Percentiles rank a stretch among this genome's conserved stretches.
Evolutionary conservation across 129 eudicot genomes (phyloP).

Genomic region (Helianthus tuberosus): DNA sequence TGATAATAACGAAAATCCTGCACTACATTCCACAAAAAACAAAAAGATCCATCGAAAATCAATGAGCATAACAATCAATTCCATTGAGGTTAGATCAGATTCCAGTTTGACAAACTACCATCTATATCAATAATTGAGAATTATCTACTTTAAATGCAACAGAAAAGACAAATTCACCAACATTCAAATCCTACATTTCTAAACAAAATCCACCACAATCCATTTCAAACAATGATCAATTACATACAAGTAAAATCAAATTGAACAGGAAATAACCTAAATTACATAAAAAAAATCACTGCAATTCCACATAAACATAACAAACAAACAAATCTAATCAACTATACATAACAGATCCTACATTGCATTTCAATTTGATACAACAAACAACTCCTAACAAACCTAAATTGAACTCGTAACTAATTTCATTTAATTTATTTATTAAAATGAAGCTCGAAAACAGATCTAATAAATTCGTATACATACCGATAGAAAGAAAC

Average conservation of each 20-base stretch:
- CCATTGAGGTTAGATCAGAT: not conserved
- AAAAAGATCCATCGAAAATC: not conserved
- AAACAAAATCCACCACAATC: constrained; percentile 1
- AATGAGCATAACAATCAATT: not conserved
- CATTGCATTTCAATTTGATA: constrained; percentile 1
- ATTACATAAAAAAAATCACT: not conserved
- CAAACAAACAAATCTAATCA: no score
- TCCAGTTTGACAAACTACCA: not conserved
- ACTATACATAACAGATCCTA: constrained; percentile 20
- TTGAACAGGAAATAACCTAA: not conserved
- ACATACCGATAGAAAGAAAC: constrained; percentile 71
- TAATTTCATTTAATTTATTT: no score
- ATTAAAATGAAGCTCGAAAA: no score
- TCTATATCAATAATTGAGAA: no score
- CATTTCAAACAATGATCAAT: constrained; percentile 2
- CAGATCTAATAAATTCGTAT: not conserved
- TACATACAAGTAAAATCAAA: not conserved
- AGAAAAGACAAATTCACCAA: not conserved
- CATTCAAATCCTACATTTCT: no score
- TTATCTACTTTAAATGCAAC: not conserved
- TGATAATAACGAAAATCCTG: not conserved
- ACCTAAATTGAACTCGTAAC: not conserved
- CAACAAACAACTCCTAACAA: not conserved
- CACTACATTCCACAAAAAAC: not conserved
- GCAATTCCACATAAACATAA: no score